Percentiles rank a stretch among this genome's conserved stretches.
These are phyloP conservation scores for Colletotrichum sp. DNA, from an alignment of 2,329 filamentous ascomycete genomes.

Conservation along the genomic window DNA sequence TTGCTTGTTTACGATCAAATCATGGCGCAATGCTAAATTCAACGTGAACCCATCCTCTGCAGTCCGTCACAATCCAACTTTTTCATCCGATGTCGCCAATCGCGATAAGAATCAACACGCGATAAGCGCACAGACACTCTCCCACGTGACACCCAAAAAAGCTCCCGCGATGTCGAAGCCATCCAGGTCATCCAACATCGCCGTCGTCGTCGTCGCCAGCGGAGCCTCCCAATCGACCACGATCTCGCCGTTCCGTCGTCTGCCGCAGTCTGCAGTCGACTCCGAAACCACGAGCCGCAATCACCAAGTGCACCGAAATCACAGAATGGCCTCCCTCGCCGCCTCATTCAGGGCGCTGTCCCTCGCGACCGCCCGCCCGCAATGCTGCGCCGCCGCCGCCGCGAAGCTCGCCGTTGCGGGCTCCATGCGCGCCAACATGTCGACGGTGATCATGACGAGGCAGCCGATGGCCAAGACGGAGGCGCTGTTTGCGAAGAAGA, in stretches of 20 bases:
- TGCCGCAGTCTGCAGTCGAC: background rate
- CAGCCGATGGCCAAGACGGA: conserved; percentile 13
- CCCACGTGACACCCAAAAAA: conserved; percentile 1
- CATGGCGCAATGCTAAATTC: background rate
- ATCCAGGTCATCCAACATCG: background rate
- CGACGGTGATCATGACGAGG: conserved; percentile 16
- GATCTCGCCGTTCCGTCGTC: background rate
- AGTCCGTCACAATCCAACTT: background rate
- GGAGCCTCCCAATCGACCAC: background rate
- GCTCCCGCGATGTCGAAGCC: background rate
- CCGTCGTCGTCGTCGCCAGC: background rate
- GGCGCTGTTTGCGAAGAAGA: background rate
- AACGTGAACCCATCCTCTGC: fast-evolving
- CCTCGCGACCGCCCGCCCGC: conserved; percentile 15
- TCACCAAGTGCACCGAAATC: background rate
- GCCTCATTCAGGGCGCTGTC: conserved; percentile 25
- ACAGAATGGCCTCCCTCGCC: conserved; percentile 21
- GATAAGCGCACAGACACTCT: background rate
- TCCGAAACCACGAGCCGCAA: background rate
- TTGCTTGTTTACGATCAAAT: fast-evolving
- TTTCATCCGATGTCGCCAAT: background rate
- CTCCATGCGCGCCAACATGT: conserved; percentile 9
- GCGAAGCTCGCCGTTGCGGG: background rate
- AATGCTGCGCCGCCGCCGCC: background rate
- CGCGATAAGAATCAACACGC: background rate